Base-by-base conservation (phyloP, 306 rosid species). In the Cucurbita ficifolia region DNA sequence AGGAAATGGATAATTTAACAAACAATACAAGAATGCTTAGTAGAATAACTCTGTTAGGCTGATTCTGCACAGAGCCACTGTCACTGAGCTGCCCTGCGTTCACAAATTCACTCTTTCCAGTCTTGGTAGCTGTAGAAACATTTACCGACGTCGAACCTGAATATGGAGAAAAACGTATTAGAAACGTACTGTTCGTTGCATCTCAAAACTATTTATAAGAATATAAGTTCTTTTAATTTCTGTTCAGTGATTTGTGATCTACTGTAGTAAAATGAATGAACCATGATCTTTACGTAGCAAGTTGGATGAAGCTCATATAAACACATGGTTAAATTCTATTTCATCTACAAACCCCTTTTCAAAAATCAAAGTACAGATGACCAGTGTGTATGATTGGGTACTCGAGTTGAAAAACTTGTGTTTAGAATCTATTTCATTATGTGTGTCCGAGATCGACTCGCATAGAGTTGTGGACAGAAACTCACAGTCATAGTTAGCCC, bases 401-500 rank as follows among this genome's bases (percentile, higher is more conserved):
- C 48, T 36, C 7, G 24, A 17, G 70, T 63, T 63, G 49, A 63
- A 63, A 10, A 63, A 10, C 3, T 10, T 22, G 63, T 57, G 63
- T 57, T 57, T 10, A 8, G 35, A 57, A 4, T 57, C 7, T 24
- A 24, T 57, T 57, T 22, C 39, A 24, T 10, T 57, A 22, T 57
- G 7, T 17, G 57, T 57, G n/a, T 24, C 63, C 6, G 12, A 57
- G 24, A 21, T 18, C 10, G 5, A 17, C 52, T 72, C 76, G 45
- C 17, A 29, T 61, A 80, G 74, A 74, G 76, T 24, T 57, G 21
- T 10, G 70, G 76, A 82, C 80, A 88, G 78, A 82, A 82, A 88
- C 99, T 95, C 84, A 95, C 99, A 95, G 86, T 95, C 92, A 72
- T 88, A 95, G 88, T 86, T 83, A 46, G 90, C 84, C 99, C 99